Evolutionary conservation across 305 asterid genomes (phyloP).

Genomic region (Ilex paraguariensis): DNA sequence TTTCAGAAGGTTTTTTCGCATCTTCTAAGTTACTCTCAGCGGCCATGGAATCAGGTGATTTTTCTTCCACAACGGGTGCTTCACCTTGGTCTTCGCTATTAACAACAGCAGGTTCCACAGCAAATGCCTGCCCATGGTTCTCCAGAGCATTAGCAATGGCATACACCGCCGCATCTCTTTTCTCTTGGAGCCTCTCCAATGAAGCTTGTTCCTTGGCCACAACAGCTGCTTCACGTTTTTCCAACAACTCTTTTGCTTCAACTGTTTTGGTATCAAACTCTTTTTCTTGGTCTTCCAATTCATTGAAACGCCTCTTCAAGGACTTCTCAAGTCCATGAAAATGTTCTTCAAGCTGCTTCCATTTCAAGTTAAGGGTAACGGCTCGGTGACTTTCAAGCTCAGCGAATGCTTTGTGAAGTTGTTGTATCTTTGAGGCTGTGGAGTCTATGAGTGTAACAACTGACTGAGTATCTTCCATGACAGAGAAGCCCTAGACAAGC

Average conservation of each 20-base stretch:
- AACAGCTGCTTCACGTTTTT: constrained; percentile 76
- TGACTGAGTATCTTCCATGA: constrained; percentile 67
- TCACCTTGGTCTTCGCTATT: constrained; percentile 36
- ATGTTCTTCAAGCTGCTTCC: constrained; percentile 98
- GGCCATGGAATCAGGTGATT: constrained; percentile 30
- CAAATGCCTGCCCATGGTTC: constrained; percentile 36
- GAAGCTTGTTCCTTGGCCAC: constrained; percentile 77
- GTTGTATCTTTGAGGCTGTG: constrained; percentile 86
- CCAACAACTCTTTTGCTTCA: constrained; percentile 59
- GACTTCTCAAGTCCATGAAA: constrained; percentile 93
- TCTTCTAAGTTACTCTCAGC: constrained; percentile 26
- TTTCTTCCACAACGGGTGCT: constrained; percentile 29
- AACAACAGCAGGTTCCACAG: constrained; percentile 29
- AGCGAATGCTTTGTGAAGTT: constrained; percentile 92
- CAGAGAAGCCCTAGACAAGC: constrained; percentile 34
- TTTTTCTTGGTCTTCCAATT: constrained; percentile 85
- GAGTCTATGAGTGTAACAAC: constrained; percentile 65
- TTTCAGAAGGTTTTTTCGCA: constrained; percentile 30
- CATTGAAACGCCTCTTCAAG: constrained; percentile 90
- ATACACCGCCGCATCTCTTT: constrained; percentile 90
- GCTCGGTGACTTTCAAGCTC: constrained; percentile 95
- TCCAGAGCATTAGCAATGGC: constrained; percentile 71
- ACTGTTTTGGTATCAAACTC: constrained; percentile 75
- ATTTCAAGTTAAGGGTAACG: constrained; percentile 74
- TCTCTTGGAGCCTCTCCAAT: constrained; percentile 84